These are phyloP conservation scores for Fusarium sublunatum DNA, from an alignment of 2,329 filamentous ascomycete genomes.

Conservation along the genomic window DNA sequence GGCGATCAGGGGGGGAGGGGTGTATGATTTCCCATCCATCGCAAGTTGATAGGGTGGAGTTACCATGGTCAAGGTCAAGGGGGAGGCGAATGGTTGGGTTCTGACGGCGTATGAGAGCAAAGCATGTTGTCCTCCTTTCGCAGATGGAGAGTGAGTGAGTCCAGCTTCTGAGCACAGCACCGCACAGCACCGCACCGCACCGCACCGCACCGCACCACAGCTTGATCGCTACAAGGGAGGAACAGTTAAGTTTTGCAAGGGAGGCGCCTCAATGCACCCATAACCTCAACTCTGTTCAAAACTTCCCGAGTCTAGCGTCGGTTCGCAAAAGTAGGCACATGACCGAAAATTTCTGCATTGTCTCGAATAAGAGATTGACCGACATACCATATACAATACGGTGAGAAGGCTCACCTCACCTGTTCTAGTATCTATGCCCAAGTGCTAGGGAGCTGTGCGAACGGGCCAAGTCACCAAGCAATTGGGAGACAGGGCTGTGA, in stretches of 20 bases:
- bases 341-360: slow-evolving; percentile 30
- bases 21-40: slow-evolving; percentile 32
- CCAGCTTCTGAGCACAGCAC: slow-evolving; percentile 10
- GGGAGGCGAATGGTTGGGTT: slow-evolving; percentile 36
- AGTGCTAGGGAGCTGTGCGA: slow-evolving; percentile 34
- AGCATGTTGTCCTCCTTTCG: slow-evolving; percentile 28
- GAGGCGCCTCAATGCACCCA: slow-evolving; percentile 32
- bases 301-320: slow-evolving; percentile 22
- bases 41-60: slow-evolving; percentile 34
- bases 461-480: slow-evolving; percentile 37
- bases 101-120: slow-evolving; percentile 23
- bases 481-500: slow-evolving; percentile 36
- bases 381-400: slow-evolving; percentile 40
- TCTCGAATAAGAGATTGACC: slow-evolving; percentile 37
- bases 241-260: slow-evolving; percentile 25
- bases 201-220: no score
- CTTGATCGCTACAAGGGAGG: slow-evolving; percentile 34
- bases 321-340: slow-evolving; percentile 28
- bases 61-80: slow-evolving; percentile 28
- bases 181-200: no score
- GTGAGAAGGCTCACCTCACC: slow-evolving; percentile 18
- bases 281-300: slow-evolving; percentile 26
- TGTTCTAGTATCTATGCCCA: slow-evolving; percentile 2
- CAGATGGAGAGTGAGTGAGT: slow-evolving; percentile 4
- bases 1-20: slow-evolving; percentile 42